phyloP scores from a whole-genome alignment of 176 grass and related monocot genomes.

The Zea luxurians region DNA sequence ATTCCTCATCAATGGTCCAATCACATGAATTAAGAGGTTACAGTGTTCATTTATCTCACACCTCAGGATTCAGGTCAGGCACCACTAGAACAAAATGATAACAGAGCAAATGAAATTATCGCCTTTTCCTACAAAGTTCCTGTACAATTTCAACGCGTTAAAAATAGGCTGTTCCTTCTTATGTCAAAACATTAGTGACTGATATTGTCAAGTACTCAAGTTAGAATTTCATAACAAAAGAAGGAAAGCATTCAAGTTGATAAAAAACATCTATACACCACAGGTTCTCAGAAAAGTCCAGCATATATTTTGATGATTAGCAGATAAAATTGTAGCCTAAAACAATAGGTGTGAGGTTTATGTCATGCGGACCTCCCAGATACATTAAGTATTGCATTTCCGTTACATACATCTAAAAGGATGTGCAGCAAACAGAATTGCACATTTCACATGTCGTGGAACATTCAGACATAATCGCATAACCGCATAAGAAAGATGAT shows the following conservation, averaged over 20 bases:
- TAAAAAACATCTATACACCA: background rate
- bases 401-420: background rate
- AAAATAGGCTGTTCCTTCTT: background rate
- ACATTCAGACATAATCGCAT: background rate
- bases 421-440: background rate
- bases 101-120: background rate
- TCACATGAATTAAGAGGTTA: slow-evolving; percentile 13
- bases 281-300: background rate
- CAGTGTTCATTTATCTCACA: background rate
- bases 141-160: background rate
- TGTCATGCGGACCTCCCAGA: background rate
- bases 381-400: background rate
- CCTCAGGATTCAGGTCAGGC: background rate
- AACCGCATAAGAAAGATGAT: background rate
- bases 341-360: background rate
- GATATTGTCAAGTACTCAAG: background rate
- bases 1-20: background rate
- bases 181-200: slow-evolving; percentile 2
- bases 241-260: background rate
- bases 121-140: background rate
- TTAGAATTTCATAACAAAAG: background rate
- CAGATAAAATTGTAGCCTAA: background rate
- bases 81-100: background rate
- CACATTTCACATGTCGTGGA: slow-evolving; percentile 24
- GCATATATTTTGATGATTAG: background rate